Evolutionary conservation across 139 green algal species (phyloP).

Genomic region (Picochlorum costavermella): DNA sequence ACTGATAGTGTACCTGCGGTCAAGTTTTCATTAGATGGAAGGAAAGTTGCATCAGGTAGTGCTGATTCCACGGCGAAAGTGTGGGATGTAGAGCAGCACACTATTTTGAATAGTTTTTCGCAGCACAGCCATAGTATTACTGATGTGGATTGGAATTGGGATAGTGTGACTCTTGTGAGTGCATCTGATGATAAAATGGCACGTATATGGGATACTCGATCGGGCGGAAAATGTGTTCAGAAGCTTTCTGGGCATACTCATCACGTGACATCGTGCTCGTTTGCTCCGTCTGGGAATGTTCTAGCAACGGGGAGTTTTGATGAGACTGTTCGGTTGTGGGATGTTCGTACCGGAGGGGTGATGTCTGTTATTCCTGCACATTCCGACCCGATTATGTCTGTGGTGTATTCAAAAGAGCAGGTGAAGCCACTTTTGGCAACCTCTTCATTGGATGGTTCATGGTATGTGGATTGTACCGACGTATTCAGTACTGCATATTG

Average conservation of each 20-base stretch:
- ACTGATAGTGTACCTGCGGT: slow-evolving; percentile 38
- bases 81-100: slow-evolving; percentile 50
- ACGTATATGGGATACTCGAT: slow-evolving; percentile 54
- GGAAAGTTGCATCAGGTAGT: slow-evolving; percentile 51
- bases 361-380: slow-evolving; percentile 74
- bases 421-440: slow-evolving; percentile 53
- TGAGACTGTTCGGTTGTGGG: slow-evolving; percentile 84
- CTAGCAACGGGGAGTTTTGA: slow-evolving; percentile 84
- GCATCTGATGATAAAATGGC: slow-evolving; percentile 56
- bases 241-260: slow-evolving; percentile 72
- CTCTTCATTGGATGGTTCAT: slow-evolving; percentile 72
- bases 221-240: slow-evolving; percentile 34
- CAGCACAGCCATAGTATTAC: slow-evolving; percentile 67
- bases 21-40: slow-evolving; percentile 39
- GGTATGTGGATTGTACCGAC: slow-evolving; percentile 48
- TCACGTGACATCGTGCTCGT: slow-evolving; percentile 77
- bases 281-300: slow-evolving; percentile 62
- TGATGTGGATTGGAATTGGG: slow-evolving; percentile 70
- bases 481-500: too few species aligned
- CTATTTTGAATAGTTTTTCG: slow-evolving; percentile 26
- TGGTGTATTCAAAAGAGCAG: slow-evolving; percentile 69
- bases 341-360: slow-evolving; percentile 50
- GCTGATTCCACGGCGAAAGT: slow-evolving; percentile 60
- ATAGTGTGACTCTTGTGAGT: slow-evolving; percentile 48
- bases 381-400: slow-evolving; percentile 76